Percentiles rank a stretch among this genome's conserved stretches.
These are phyloP conservation scores for Theobroma cacao DNA, from an alignment of 345 rosid genomes.

Conservation along the genomic window DNA sequence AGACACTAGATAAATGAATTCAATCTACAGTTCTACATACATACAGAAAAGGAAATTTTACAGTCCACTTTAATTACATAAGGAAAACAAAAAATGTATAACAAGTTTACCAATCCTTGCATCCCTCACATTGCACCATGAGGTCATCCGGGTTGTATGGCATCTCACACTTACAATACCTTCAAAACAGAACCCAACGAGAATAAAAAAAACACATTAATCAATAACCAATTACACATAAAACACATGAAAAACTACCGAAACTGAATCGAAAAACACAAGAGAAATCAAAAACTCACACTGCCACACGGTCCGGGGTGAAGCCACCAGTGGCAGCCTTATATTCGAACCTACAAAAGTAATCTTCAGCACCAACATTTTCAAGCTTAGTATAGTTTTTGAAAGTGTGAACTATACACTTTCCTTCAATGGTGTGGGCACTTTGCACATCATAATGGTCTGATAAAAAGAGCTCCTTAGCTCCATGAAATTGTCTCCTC, in stretches of 20 bases:
- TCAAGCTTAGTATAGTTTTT: constrained; percentile 83
- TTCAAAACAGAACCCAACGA: constrained; percentile 30
- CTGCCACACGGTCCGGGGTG: constrained; percentile 84
- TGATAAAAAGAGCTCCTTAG: constrained; percentile 75
- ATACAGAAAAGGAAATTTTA: neutral
- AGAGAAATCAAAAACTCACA: constrained; percentile 45
- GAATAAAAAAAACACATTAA: neutral
- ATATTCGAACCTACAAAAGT: constrained; percentile 75
- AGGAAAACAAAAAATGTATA: neutral
- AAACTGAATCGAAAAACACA: neutral
- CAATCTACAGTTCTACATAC: neutral
- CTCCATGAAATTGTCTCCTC: constrained; percentile 83
- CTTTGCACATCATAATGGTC: constrained; percentile 79
- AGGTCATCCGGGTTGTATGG: constrained; percentile 86
- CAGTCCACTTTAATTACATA: neutral
- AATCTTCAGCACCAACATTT: constrained; percentile 82
- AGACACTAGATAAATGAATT: neutral
- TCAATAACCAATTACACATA: neutral
- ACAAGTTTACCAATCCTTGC: constrained; percentile 73
- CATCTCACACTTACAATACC: constrained; percentile 93
- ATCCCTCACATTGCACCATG: constrained; percentile 87
- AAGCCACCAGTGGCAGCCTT: constrained; percentile 82
- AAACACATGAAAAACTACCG: neutral
- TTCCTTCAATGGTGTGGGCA: constrained; percentile 81
- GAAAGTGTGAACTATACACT: constrained; percentile 78